phyloP scores from a whole-genome alignment of 495 filamentous ascomycete species.

The Tuber melanosporum region DNA sequence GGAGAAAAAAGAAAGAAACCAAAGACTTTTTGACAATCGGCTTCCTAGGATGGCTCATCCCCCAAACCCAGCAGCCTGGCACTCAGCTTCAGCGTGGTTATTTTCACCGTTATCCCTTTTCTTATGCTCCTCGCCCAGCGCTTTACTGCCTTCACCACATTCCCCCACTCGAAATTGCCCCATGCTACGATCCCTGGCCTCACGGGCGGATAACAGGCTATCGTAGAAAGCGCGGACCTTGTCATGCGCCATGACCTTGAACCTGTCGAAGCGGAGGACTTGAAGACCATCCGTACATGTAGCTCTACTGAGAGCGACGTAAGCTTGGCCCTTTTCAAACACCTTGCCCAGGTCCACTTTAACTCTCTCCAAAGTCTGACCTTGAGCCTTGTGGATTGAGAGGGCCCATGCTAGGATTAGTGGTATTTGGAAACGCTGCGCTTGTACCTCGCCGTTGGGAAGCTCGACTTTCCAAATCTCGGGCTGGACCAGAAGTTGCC shows the following conservation, averaged over 20 bases:
- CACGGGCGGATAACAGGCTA: slow-evolving; percentile 56
- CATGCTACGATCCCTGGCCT: slow-evolving; percentile 24
- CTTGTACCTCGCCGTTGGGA: slow-evolving; percentile 90
- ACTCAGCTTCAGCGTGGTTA: not conserved
- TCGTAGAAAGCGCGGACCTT: slow-evolving; percentile 78
- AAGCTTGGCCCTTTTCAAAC: slow-evolving; percentile 91
- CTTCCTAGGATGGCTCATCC: not conserved
- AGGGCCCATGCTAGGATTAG: slow-evolving; percentile 94
- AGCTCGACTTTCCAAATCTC: slow-evolving; percentile 96
- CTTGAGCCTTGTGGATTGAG: slow-evolving; percentile 96
- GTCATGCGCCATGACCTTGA: slow-evolving; percentile 90
- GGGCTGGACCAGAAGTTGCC: slow-evolving; percentile 72
- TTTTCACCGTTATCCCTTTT: not conserved
- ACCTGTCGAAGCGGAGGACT: slow-evolving; percentile 79
- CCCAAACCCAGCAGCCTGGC: not conserved
- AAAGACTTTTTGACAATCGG: not conserved
- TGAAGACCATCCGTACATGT: slow-evolving; percentile 82
- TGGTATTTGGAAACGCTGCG: slow-evolving; percentile 68
- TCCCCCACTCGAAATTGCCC: not conserved
- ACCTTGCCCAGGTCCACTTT: slow-evolving; percentile 87
- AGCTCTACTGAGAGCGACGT: slow-evolving; percentile 77
- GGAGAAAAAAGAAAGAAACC: not conserved
- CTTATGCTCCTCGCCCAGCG: not conserved
- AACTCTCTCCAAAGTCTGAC: slow-evolving; percentile 88
- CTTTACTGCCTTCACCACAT: not conserved